These are phyloP conservation scores for Aureobasidium sp. DNA, from an alignment of 2,329 filamentous ascomycete genomes.

Conservation along the genomic window DNA sequence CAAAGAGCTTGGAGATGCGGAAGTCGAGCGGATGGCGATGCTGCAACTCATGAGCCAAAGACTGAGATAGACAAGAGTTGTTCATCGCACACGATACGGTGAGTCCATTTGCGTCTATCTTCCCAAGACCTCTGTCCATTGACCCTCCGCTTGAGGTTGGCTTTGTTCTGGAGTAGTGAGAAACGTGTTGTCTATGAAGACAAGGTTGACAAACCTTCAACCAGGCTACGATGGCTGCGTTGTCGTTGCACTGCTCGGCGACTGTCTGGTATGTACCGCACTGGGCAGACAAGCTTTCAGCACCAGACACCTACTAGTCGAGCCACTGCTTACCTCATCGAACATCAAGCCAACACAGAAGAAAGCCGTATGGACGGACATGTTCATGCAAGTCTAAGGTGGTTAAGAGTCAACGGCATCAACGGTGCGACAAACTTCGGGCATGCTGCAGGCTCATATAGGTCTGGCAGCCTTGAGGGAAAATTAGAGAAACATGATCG, in stretches of 20 bases:
- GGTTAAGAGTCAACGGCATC: not conserved
- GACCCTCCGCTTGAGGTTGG: not conserved
- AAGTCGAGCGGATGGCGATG: not conserved
- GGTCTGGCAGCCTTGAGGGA: not conserved
- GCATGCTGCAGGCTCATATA: not conserved
- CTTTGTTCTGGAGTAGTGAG: not conserved
- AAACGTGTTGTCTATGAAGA: not conserved
- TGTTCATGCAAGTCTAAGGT: not conserved
- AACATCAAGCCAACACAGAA: slow-evolving; percentile 11
- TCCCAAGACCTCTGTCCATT: not conserved
- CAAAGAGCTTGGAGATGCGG: not conserved
- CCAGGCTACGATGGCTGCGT: not conserved
- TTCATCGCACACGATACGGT: not conserved
- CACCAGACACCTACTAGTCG: not conserved
- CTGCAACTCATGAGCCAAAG: not conserved
- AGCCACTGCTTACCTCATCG: not conserved
- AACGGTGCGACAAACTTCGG: not conserved
- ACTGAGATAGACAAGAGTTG: not conserved
- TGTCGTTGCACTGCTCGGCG: not conserved
- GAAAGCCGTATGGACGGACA: slow-evolving; percentile 2
- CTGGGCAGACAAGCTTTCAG: not conserved
- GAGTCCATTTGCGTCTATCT: slow-evolving; percentile 4
- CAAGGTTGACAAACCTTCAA: not conserved
- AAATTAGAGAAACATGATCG: not conserved
- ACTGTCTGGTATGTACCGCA: not conserved